phyloP scores from a whole-genome alignment of 2,329 filamentous ascomycete species.

The Diaporthe vexans region DNA sequence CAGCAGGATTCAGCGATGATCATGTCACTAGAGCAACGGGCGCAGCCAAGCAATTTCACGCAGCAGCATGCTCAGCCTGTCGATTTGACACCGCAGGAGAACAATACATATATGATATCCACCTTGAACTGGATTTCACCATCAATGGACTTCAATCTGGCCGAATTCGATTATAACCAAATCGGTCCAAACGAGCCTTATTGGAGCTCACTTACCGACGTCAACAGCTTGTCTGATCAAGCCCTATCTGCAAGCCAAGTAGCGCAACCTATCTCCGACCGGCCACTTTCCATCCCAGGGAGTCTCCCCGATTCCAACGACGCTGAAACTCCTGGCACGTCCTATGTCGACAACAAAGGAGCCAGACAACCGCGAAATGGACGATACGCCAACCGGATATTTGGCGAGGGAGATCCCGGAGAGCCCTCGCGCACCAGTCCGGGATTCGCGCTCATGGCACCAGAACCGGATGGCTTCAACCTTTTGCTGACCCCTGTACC shows the following conservation, averaged over 20 bases:
- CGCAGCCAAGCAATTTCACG: slow-evolving; percentile 4
- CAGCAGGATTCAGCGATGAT: neutral
- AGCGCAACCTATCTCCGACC: neutral
- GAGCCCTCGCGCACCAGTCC: neutral
- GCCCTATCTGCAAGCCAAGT: neutral
- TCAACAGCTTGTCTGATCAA: slow-evolving; percentile 1
- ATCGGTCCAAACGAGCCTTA: slow-evolving; percentile 33
- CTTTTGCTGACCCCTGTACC: neutral
- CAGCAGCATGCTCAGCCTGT: slow-evolving; percentile 14
- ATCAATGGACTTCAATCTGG: slow-evolving; percentile 34
- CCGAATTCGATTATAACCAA: slow-evolving; percentile 32
- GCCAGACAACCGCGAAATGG: slow-evolving; percentile 35
- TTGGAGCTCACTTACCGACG: slow-evolving; percentile 26
- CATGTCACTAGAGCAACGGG: neutral
- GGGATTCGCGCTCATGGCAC: neutral
- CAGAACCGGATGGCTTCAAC: slow-evolving; percentile 23
- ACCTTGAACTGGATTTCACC: slow-evolving; percentile 38
- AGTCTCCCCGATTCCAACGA: neutral
- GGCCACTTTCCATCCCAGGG: neutral
- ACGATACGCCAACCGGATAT: slow-evolving; percentile 34
- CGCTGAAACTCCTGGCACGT: slow-evolving; percentile 12
- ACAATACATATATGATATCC: slow-evolving; percentile 36
- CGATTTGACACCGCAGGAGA: slow-evolving; percentile 12
- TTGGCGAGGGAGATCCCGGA: neutral
- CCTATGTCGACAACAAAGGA: slow-evolving; percentile 37